Conservation (phyloP, 306 rosid genomes). For the Mucuna pruriens region DNA sequence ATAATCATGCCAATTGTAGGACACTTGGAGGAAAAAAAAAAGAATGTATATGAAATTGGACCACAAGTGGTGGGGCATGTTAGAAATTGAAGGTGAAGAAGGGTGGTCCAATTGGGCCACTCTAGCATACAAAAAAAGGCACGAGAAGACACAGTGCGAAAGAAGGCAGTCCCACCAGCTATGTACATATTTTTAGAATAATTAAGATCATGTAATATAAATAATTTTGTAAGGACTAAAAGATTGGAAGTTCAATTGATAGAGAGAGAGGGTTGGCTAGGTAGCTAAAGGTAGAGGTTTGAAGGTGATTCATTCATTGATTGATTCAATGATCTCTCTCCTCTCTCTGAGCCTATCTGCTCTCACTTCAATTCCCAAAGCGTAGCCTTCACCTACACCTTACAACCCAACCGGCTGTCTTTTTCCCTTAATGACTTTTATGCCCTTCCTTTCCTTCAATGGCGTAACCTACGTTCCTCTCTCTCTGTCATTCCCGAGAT, state of each 20-base stretch:
- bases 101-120: conserved; percentile 27
- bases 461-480: conserved; percentile 41
- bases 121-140: conserved; percentile 27
- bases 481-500: conserved; percentile 84
- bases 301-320: conserved; percentile 41
- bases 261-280: too few relatives aligned
- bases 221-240: not conserved
- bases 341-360: conserved; percentile 53
- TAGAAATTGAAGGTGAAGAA: conserved; percentile 5
- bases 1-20: conserved; percentile 20
- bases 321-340: not conserved
- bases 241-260: not conserved
- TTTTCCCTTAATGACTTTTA: conserved; percentile 39
- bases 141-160: conserved; percentile 29
- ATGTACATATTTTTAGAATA: not conserved
- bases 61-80: conserved; percentile 19
- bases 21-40: not conserved
- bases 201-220: not conserved
- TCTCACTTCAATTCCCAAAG: conserved; percentile 88
- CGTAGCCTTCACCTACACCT: conserved; percentile 77
- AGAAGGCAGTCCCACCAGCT: not conserved
- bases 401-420: conserved; percentile 79
- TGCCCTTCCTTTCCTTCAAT: conserved; percentile 54
- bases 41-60: conserved; percentile 20
- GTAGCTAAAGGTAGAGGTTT: conserved; percentile 47